Conservation (phyloP, 345 rosid genomes). For the Eucalyptus shirleyi region DNA sequence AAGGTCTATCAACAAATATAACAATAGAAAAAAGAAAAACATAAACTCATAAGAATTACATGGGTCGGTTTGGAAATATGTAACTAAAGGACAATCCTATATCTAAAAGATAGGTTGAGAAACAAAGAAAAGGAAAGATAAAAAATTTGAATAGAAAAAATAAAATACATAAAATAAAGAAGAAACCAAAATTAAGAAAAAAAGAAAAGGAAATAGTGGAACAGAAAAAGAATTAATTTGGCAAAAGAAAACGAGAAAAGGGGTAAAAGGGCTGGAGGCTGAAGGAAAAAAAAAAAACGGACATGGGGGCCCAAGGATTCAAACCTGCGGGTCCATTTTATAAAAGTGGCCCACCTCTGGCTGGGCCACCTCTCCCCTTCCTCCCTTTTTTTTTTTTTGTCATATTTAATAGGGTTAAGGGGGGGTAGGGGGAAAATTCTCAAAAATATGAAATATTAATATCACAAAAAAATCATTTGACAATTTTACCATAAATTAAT, state of each 20-base stretch:
- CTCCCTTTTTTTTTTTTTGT: no score
- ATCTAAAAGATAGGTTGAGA: neutral
- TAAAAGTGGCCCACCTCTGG: neutral
- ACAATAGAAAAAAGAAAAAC: neutral
- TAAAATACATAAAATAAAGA: neutral
- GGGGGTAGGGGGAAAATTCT: no score
- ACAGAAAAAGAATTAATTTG: neutral
- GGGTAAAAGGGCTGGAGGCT: neutral
- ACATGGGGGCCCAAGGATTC: neutral
- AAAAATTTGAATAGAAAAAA: neutral
- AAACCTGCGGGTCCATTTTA: neutral
- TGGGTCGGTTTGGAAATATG: neutral
- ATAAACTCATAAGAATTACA: neutral
- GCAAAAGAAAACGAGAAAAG: neutral
- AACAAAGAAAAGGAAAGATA: neutral
- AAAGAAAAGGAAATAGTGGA: neutral
- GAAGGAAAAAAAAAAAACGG: neutral
- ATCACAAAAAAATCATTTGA: no score
- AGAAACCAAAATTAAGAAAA: neutral
- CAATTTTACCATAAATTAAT: no score
- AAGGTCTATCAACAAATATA: neutral
- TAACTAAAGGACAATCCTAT: neutral
- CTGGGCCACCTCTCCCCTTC: neutral
- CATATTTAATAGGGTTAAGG: neutral
- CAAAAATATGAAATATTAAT: no score